Percentiles rank a stretch among this genome's conserved stretches.
These are phyloP conservation scores for Rosa hybrid DNA, from an alignment of 331 rosid species.

Conservation along the genomic window DNA sequence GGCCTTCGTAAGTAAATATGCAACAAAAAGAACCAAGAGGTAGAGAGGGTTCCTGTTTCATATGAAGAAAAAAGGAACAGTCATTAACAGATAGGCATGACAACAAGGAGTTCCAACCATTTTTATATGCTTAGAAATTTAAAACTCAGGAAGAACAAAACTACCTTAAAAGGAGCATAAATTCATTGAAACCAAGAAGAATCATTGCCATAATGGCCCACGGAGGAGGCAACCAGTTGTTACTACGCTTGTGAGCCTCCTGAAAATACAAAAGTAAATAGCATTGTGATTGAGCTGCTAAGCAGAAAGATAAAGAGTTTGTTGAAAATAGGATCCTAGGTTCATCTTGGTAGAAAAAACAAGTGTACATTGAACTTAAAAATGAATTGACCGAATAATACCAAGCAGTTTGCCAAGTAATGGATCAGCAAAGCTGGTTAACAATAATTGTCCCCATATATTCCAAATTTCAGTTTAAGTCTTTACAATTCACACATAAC, in stretches of 20 bases:
- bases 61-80: slow-evolving; percentile 21
- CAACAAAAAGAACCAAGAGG: slow-evolving; percentile 62
- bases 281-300: not conserved
- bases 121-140: not conserved
- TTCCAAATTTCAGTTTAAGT: not conserved
- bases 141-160: slow-evolving; percentile 17
- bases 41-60: slow-evolving; percentile 82
- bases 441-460: not conserved
- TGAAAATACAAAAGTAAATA: slow-evolving; percentile 31
- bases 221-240: slow-evolving; percentile 91
- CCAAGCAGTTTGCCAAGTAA: not conserved
- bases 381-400: not conserved
- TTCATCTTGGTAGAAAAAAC: not conserved
- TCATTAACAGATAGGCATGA: slow-evolving; percentile 20
- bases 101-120: not conserved
- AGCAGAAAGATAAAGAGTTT: not conserved
- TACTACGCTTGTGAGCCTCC: slow-evolving; percentile 83
- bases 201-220: slow-evolving; percentile 82
- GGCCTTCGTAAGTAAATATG: slow-evolving; percentile 64
- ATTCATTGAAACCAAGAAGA: slow-evolving; percentile 85
- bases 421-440: not conserved
- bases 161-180: slow-evolving; percentile 83
- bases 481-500: not conserved
- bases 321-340: not conserved
- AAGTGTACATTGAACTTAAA: not conserved